Conservation (phyloP, 371 early-diverging fungal species). For the Gilbertella persicaria region DNA sequence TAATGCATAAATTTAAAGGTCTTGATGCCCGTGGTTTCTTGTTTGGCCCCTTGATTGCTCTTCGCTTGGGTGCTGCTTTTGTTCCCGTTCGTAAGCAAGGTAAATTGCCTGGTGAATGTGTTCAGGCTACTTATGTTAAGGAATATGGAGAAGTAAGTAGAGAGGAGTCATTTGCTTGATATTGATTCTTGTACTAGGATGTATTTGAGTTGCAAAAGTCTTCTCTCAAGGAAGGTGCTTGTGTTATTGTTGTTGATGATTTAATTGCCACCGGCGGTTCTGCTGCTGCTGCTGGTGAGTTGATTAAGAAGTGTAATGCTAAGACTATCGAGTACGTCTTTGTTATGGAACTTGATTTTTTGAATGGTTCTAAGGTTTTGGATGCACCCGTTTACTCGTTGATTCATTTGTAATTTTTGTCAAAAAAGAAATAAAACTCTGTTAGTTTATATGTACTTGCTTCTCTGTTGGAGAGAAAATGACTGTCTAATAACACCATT, state of each 20-base stretch:
- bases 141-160: slow-evolving; percentile 89
- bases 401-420: slow-evolving; percentile 70
- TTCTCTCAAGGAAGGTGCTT: slow-evolving; percentile 80
- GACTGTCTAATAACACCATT: too few species aligned
- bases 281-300: slow-evolving; percentile 82
- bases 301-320: slow-evolving; percentile 79
- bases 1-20: slow-evolving; percentile 34
- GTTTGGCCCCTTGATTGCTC: slow-evolving; percentile 87
- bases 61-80: slow-evolving; percentile 88
- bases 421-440: too few species aligned
- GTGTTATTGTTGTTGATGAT: slow-evolving; percentile 94
- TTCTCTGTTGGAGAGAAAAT: too few species aligned
- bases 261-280: slow-evolving; percentile 95
- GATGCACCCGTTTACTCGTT: slow-evolving; percentile 88
- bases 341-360: slow-evolving; percentile 84
- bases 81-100: slow-evolving; percentile 96
- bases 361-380: slow-evolving; percentile 79
- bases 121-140: slow-evolving; percentile 79
- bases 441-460: too few species aligned
- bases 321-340: slow-evolving; percentile 84
- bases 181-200: slow-evolving; percentile 55
- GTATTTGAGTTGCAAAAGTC: slow-evolving; percentile 89
- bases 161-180: neutral
- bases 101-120: slow-evolving; percentile 88
- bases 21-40: slow-evolving; percentile 93